Base-by-base conservation (phyloP, 352 stramenopile genomes). In the Globisporangium yorkense region DNA sequence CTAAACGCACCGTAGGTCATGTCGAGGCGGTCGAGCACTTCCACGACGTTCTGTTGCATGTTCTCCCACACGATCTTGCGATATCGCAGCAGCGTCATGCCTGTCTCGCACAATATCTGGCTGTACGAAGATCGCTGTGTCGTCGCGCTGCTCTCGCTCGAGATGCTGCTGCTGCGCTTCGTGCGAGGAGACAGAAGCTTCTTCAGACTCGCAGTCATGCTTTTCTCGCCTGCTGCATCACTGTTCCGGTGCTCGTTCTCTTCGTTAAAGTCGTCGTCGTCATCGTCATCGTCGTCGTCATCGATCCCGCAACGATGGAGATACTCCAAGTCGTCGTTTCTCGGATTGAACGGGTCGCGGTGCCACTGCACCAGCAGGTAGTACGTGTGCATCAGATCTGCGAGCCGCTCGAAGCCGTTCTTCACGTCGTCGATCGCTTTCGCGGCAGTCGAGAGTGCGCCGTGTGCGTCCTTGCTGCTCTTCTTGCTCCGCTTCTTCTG, bases 301-400 rank as follows among this genome's bases (percentile, higher is more conserved):
- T 96, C 83, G 49, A 93, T 89, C 24, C 79, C 82, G 12, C 82
- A 92, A 9, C 87, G 73, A 62, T 96, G 85, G 12, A 96, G 66
- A 49, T 91, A 94, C 16, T 56, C 64, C 13, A 79, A 31, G 33
- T 86, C 75, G 31, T 92, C 80, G 45, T 93, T 94, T 13, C 68
- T 72, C 3, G 80, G 71, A 51, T 93, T 90, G 43, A 96, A 94
- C 8, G 87, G 82, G 56, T 89, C 74, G 18, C 78, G 78, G 68
- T 97, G 89, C 89, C 88, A 97, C 53, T 97, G 87, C 1, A 89
- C 84, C 39, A 96, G 67, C 33, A 94, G 49, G 62, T 96, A 96
- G 45, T 96, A 94, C 3, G 75, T 92, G 69, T 97, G 87, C 72
- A 97, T 86, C 37, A 96, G 63, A 18, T 91, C 70, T 8, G 87